These are phyloP conservation scores for Schoenoplectus triqueter DNA, from an alignment of 202 grass and related monocot genomes.

Conservation along the genomic window DNA sequence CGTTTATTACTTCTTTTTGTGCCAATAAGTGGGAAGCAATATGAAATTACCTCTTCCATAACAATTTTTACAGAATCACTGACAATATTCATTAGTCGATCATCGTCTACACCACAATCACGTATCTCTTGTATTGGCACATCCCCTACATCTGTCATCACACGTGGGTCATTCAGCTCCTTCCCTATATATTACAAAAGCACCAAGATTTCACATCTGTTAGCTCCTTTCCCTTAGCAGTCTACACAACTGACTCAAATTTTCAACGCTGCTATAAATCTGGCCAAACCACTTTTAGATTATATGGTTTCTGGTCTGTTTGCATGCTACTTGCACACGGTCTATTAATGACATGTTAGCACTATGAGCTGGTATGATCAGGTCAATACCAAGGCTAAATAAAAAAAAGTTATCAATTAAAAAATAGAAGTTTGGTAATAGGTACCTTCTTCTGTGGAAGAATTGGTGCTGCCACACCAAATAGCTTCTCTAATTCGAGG, in stretches of 20 bases:
- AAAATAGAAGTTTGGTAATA: neutral
- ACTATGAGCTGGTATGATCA: neutral
- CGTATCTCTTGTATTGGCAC: conserved; percentile 97
- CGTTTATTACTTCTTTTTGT: neutral
- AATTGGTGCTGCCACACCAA: conserved; percentile 98
- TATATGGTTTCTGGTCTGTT: neutral
- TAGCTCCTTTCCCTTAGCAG: neutral
- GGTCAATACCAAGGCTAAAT: conserved; percentile 16
- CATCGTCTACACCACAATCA: conserved; percentile 89
- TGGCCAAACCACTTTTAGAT: neutral
- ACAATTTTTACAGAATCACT: conserved; percentile 94
- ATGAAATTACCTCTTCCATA: conserved; percentile 74
- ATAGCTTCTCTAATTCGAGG: conserved; percentile 95
- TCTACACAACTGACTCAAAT: neutral
- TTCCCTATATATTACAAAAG: conserved; percentile 58
- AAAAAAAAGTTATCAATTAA: neutral
- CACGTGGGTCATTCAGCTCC: conserved; percentile 91
- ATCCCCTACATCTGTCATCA: conserved; percentile 98
- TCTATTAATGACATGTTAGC: neutral
- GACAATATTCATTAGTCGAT: conserved; percentile 83
- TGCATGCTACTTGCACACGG: neutral
- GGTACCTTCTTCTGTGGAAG: conserved; percentile 89
- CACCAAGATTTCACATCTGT: neutral
- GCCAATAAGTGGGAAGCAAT: neutral
- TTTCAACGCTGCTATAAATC: neutral